Evolutionary conservation across 108 stramenopile species (phyloP), one percentile per base, ranked within the genome.

Genomic region (Poteriospumella lacustris): DNA sequence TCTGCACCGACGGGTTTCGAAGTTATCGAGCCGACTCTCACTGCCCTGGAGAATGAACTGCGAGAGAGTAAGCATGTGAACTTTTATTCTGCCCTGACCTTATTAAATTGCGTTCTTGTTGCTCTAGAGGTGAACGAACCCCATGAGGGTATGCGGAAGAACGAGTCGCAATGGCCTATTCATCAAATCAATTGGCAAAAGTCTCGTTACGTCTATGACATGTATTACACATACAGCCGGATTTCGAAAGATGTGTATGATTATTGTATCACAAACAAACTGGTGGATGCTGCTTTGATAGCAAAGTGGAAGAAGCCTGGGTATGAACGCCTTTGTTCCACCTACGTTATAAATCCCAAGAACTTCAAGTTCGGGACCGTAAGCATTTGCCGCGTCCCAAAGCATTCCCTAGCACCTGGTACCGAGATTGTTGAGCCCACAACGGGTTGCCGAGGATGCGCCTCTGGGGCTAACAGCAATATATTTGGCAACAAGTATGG

Each of bases 401-500:
- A 84, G 78, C 81, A 85, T 42, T 76, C 36, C 34, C 82, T 86
- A 39, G 41, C 78, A 9, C 60, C 79, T 0, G 85, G 83, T 1
- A 84, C 85, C 1, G 82, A 84, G 39, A 92, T 94, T 0, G 87
- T 88, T 80, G 95, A 95, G 86, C 91, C 92, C 0, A 93, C 90
- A 31, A 95, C 95, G 58, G 99, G 99, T 1, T 99, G 99, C 83
- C 77, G 90, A 24, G 99, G 99, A 0, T 99, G 99, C 85, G 95
- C 96, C 0, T 93, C 92, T 1, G 97, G 97, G 19, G 86, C 88
- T 38, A 93, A 88, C 9, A 73, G 86, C 43, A 99, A 99, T 89
- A 97, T 99, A 64, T 99, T 98, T 84, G 99, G 97, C 44, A 99
- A 98, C 89, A 99, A 98, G 79, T 99, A 98, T 80, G 99, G 99